These are phyloP conservation scores for Cadophora luteo-olivacea DNA, from an alignment of 2,329 filamentous ascomycete species.

Conservation along the genomic window DNA sequence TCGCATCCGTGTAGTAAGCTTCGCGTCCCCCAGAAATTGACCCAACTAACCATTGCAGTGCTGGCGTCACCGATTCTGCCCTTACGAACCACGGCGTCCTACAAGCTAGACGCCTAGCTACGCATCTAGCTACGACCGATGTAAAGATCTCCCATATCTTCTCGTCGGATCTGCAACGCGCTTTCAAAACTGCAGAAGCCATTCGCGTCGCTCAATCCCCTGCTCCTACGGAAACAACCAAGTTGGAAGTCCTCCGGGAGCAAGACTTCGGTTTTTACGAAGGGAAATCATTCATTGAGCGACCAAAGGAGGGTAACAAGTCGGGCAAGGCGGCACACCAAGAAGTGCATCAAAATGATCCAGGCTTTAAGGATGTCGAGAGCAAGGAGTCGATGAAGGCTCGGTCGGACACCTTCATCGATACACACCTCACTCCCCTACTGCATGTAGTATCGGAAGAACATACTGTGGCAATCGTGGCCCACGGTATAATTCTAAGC, in stretches of 20 bases:
- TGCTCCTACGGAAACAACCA: constrained; percentile 29
- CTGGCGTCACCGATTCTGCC: constrained; percentile 79
- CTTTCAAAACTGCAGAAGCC: constrained; percentile 72
- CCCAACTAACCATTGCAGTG: constrained; percentile 54
- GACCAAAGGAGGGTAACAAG: constrained; percentile 45
- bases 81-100: constrained; percentile 83
- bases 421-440: constrained; percentile 65
- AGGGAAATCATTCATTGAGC: constrained; percentile 62
- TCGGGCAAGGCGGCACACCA: constrained; percentile 48
- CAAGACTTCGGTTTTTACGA: constrained; percentile 77
- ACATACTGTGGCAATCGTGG: constrained; percentile 69
- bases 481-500: constrained; percentile 83
- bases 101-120: constrained; percentile 75
- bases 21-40: constrained; percentile 23
- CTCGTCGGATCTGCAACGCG: constrained; percentile 79
- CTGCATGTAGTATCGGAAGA: constrained; percentile 44
- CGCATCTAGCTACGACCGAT: constrained; percentile 67
- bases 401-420: constrained; percentile 71
- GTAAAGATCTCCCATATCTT: constrained; percentile 74
- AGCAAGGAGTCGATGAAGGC: constrained; percentile 68
- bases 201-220: constrained; percentile 62
- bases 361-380: constrained; percentile 65
- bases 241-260: constrained; percentile 63
- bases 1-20: constrained; percentile 74
- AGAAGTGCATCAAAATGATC: constrained; percentile 48